Base-by-base conservation (phyloP, 306 rosid genomes). In the Pyrus communis region DNA sequence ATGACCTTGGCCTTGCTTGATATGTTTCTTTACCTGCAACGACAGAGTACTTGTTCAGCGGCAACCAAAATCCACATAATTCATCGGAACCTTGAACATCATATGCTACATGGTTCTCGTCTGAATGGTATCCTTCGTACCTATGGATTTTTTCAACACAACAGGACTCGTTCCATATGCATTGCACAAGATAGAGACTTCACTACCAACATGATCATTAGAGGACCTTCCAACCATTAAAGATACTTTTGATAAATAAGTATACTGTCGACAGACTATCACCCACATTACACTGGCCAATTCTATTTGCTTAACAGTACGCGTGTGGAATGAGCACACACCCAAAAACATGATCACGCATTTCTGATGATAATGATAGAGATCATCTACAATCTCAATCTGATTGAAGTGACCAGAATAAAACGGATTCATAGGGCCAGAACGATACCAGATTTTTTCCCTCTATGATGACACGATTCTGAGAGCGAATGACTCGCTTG, bases 1-100 rank as follows among this genome's bases (percentile, higher is more conserved):
- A 67, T 92, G 96, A 23, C 98, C 98, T 79, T 90, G 97, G 59
- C 98, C 98, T 88, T 92, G 97, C 81, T 92, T 92, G 46, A 94
- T 92, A 78, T 94, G 98, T 81, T 94, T 94, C 86, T 94, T 92
- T 33, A 92, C 92, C 98, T 94, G 69, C 23, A 80, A 61, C 42
- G 30, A 30, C 66, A 21, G 17, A 55, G 25, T 69, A 69, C 51
- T 18, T 52, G 69, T 28, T 67, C 30, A 23, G 31, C n/a, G 0
- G 28, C 27, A 5, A 23, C 10, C 28, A 15, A 18, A 17, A 4
- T 51, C 25, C 23, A 35, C 4, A 33, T 4, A 9, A 57, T 18
- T 40, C 4, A 28, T 62, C 19, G 9, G 59, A 27, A 57, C 13
- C 14, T 40, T 14, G 52, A 73, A 38, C 9, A 61, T 43, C 45